phyloP scores from a whole-genome alignment of 345 rosid species.

The Hibiscus syriacus region DNA sequence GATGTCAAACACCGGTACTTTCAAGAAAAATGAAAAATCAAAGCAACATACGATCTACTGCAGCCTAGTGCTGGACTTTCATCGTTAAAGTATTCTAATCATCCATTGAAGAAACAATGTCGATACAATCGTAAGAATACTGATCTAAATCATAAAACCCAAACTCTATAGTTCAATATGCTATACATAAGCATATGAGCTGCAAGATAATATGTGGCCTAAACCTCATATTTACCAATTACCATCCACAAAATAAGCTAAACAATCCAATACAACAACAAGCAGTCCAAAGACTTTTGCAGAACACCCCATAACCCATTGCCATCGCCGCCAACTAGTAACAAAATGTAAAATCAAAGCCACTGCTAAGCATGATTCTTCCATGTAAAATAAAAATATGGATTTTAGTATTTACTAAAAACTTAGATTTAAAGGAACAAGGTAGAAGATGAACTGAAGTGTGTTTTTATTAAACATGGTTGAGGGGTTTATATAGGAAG shows the following conservation, averaged over 20 bases:
- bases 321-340: background rate
- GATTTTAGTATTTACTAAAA: background rate
- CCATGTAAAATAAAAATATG: background rate
- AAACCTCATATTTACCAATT: background rate
- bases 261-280: background rate
- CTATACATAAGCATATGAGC: constrained; percentile 67
- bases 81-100: constrained; percentile 39
- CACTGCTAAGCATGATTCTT: background rate
- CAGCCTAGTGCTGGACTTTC: background rate
- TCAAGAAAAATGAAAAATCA: background rate
- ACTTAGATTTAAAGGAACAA: too few species aligned
- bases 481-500: too few species aligned
- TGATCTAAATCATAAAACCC: background rate
- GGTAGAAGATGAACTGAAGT: too few species aligned
- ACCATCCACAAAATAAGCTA: background rate
- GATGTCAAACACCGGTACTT: background rate
- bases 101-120: constrained; percentile 58
- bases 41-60: background rate
- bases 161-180: constrained; percentile 60
- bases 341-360: too few species aligned
- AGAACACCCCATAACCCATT: background rate
- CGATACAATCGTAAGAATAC: background rate
- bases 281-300: background rate
- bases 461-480: too few species aligned
- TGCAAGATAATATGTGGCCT: constrained; percentile 21